phyloP scores from a whole-genome alignment of 2,329 filamentous ascomycete species.

The Sporothrix mexicana region DNA sequence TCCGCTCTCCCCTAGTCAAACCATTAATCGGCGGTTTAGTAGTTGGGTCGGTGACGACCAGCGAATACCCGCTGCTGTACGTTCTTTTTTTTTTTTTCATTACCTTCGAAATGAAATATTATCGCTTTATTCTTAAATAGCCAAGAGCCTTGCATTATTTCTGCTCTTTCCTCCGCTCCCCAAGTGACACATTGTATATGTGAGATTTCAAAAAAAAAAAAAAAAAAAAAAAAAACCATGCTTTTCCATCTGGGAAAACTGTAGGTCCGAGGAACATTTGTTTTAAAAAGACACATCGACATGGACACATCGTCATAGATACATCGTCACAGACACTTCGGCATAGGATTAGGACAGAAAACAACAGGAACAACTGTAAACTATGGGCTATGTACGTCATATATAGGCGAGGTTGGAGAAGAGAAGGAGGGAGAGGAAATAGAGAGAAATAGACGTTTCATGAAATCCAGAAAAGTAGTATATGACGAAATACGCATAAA shows the following conservation, averaged over 20 bases:
- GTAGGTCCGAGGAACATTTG: too few species aligned
- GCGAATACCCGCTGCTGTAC: too few species aligned
- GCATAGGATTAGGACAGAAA: not conserved
- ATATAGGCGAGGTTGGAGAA: constrained; percentile 12
- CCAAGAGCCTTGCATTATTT: not conserved
- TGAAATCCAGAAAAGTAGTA: constrained; percentile 37
- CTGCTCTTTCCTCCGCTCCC: not conserved
- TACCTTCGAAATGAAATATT: too few species aligned
- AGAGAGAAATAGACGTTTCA: constrained; percentile 29
- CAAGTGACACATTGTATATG: not conserved
- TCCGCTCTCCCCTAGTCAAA: too few species aligned
- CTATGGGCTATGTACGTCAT: constrained; percentile 20
- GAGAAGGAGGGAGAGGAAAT: not conserved
- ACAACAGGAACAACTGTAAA: constrained; percentile 3
- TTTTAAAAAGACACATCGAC: too few species aligned
- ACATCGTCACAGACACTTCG: not conserved
- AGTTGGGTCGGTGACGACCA: too few species aligned
- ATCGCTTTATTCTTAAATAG: not conserved
- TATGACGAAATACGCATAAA: constrained; percentile 33
- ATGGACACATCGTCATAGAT: too few species aligned
- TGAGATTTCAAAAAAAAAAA: too few species aligned
- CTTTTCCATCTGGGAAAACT: too few species aligned
- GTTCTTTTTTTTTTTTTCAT: not conserved
- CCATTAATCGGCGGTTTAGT: constrained; percentile 55
- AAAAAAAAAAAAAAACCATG: too few species aligned